Percentiles rank a stretch among this genome's conserved stretches.
Conservation (phyloP, 139 green algal genomes). For the Chlorella sorokiniana region DNA sequence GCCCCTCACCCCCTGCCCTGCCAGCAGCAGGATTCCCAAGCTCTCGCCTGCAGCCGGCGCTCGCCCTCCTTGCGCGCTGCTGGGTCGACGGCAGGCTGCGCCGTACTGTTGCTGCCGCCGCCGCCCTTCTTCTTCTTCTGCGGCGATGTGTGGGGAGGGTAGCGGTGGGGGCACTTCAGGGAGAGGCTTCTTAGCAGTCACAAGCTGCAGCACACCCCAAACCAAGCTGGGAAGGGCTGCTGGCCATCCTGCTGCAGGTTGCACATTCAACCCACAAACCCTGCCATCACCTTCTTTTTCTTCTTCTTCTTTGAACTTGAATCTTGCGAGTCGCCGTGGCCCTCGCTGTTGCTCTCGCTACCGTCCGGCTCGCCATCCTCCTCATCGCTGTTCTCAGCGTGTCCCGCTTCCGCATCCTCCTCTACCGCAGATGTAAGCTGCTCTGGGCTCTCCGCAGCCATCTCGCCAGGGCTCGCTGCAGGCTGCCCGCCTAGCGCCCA, state of each 20-base stretch:
- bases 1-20: too few relatives aligned
- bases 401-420: background rate
- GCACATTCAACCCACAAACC: background rate
- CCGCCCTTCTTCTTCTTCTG: slow-evolving; percentile 21
- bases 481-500: background rate
- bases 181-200: background rate
- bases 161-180: background rate
- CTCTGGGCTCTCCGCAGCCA: background rate
- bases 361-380: background rate
- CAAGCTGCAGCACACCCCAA: background rate
- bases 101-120: background rate
- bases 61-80: slow-evolving; percentile 3
- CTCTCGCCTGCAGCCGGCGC: background rate
- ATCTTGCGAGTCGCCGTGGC: background rate
- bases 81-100: slow-evolving; percentile 4
- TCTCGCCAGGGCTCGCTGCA: background rate
- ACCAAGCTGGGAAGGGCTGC: background rate
- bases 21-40: background rate
- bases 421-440: background rate
- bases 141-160: background rate
- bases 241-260: too few relatives aligned
- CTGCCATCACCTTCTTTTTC: slow-evolving; percentile 1
- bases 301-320: background rate
- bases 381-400: background rate
- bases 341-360: background rate